These are phyloP conservation scores for Psilocybe subaeruginosa DNA, from an alignment of 768 basidiomycete species.

Conservation along the genomic window DNA sequence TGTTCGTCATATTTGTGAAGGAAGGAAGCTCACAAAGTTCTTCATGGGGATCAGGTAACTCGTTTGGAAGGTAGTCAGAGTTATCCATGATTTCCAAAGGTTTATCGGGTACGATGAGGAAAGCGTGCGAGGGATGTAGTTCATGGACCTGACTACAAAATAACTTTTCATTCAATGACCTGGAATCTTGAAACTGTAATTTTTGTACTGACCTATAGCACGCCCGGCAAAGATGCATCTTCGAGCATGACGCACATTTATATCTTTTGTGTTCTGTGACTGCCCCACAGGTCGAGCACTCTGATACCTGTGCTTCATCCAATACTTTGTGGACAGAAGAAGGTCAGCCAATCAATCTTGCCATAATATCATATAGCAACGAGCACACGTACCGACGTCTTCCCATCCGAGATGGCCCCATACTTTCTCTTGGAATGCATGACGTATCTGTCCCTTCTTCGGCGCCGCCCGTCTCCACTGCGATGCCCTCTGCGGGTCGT, in stretches of 20 bases:
- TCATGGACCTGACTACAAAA: constrained; percentile 80
- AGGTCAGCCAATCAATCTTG: not conserved
- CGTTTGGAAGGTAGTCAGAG: constrained; percentile 35
- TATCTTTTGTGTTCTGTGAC: constrained; percentile 66
- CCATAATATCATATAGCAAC: not conserved
- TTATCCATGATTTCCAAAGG: constrained; percentile 42
- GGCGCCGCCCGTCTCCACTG: constrained; percentile 71
- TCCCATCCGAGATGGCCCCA: constrained; percentile 88
- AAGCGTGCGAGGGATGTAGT: constrained; percentile 88
- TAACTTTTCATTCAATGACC: not conserved
- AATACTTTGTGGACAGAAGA: constrained; percentile 43
- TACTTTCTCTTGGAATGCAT: constrained; percentile 84
- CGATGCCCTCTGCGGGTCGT: constrained; percentile 55
- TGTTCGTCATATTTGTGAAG: not conserved
- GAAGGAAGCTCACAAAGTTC: constrained; percentile 57
- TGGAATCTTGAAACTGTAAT: too few species aligned
- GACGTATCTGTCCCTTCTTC: constrained; percentile 77
- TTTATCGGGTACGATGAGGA: constrained; percentile 78
- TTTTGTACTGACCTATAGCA: constrained; percentile 69
- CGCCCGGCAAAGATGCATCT: constrained; percentile 80
- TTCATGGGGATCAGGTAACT: constrained; percentile 45
- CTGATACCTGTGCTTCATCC: constrained; percentile 64
- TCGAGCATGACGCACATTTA: constrained; percentile 82
- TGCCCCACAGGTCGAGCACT: constrained; percentile 83
- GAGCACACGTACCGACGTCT: constrained; percentile 71